A percentile compares a stretch with the other conserved stretches of the same genome.
Conservation (phyloP, 2,329 filamentous ascomycete genomes). For the Fusarium sp. region DNA sequence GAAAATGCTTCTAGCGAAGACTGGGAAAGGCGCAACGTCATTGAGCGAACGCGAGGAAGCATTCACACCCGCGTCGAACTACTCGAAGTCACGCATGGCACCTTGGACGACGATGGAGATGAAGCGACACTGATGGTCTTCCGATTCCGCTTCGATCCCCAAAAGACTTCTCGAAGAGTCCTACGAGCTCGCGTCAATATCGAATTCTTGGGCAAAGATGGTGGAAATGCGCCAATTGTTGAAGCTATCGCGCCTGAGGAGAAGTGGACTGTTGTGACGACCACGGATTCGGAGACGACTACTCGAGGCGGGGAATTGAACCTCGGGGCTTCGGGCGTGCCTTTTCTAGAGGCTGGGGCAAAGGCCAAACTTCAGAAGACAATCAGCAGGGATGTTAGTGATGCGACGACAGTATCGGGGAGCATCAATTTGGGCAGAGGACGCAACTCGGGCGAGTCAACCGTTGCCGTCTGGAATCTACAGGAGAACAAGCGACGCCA, state of each 20-base stretch:
- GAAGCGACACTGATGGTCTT: constrained; percentile 18
- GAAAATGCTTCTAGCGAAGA: constrained; percentile 12
- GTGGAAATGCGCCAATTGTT: constrained; percentile 1
- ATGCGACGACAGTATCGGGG: constrained; percentile 3
- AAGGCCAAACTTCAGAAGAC: constrained; percentile 3
- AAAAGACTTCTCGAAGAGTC: constrained; percentile 11
- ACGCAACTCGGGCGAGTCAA: constrained; percentile 6
- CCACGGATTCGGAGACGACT: constrained; percentile 4
- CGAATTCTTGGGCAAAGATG: constrained; percentile 1
- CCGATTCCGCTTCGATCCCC: constrained; percentile 15
- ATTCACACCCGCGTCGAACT: constrained; percentile 20
- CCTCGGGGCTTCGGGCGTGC: background rate
- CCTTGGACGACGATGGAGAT: constrained; percentile 9
- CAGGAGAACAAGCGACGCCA: constrained; percentile 11
- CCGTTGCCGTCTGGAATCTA: constrained; percentile 11
- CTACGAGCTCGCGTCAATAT: constrained; percentile 8
- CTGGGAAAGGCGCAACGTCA: constrained; percentile 23
- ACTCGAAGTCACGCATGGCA: constrained; percentile 14
- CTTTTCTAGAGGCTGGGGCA: constrained; percentile 3
- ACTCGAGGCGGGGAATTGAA: background rate
- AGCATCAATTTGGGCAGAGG: constrained; percentile 9
- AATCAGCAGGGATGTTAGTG: constrained; percentile 12
- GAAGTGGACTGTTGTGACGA: constrained; percentile 17
- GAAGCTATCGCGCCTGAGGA: constrained; percentile 20
- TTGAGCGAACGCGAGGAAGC: constrained; percentile 7